Conservation (phyloP, 345 rosid genomes). For the Salix purpurea region DNA sequence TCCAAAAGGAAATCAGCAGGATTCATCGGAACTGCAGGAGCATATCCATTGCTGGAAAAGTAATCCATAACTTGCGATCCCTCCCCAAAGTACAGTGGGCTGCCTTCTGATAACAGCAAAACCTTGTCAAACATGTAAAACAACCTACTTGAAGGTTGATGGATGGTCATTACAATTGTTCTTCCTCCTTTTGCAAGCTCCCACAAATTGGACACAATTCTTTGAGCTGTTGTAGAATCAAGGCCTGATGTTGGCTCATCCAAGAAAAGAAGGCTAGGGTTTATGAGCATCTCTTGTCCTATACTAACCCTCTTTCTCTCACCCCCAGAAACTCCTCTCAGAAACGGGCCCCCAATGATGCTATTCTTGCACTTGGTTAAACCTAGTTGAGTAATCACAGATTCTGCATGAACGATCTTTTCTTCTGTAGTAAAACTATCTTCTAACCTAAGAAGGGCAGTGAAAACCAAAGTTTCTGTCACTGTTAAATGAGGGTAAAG, state of each 20-base stretch:
- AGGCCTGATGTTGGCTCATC: constrained; percentile 62
- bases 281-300: constrained; percentile 54
- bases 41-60: constrained; percentile 38
- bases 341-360: constrained; percentile 35
- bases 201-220: constrained; percentile 43
- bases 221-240: constrained; percentile 55
- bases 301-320: constrained; percentile 56
- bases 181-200: constrained; percentile 43
- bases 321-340: constrained; percentile 56
- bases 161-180: constrained; percentile 50
- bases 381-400: constrained; percentile 39
- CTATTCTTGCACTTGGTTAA: constrained; percentile 41
- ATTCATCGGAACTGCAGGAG: constrained; percentile 47
- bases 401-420: constrained; percentile 43
- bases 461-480: constrained; percentile 49
- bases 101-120: constrained; percentile 48
- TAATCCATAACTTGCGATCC: constrained; percentile 45
- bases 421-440: constrained; percentile 28
- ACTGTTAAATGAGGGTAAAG: constrained; percentile 54
- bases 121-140: constrained; percentile 62
- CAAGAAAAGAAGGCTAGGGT: constrained; percentile 49
- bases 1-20: constrained; percentile 55
- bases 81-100: constrained; percentile 43
- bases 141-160: constrained; percentile 56
- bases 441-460: constrained; percentile 32